phyloP scores from a whole-genome alignment of 192 early-diverging fungal genomes.

The Rhizoclosmatium sp. region DNA sequence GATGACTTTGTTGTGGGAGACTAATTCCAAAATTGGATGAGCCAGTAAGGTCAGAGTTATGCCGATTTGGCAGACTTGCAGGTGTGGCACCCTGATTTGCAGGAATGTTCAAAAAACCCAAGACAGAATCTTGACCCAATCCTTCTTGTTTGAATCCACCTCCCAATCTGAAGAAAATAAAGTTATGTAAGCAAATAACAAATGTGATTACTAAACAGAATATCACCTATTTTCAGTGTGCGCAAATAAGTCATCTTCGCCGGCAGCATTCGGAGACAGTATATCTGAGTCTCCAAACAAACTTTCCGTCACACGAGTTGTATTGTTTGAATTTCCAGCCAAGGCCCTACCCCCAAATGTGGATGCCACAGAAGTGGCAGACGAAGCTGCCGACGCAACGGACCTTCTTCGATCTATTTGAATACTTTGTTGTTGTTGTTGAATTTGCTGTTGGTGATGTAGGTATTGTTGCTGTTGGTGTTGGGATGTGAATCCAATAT shows the following conservation, averaged over 20 bases:
- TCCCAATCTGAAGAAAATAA: too few species aligned
- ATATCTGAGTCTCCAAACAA: conserved; percentile 34
- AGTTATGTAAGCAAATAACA: not conserved
- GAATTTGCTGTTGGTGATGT: not conserved
- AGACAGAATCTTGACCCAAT: not conserved
- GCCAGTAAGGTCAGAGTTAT: not conserved
- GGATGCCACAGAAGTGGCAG: not conserved
- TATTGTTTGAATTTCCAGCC: not conserved
- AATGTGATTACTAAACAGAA: not conserved
- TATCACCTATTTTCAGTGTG: not conserved
- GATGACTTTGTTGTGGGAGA: conserved; percentile 14
- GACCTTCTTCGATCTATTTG: conserved; percentile 1
- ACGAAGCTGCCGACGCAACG: not conserved
- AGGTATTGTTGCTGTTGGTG: not conserved
- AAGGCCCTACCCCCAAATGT: conserved; percentile 16
- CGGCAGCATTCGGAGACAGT: conserved; percentile 5
- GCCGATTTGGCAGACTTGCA: not conserved
- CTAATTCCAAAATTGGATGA: not conserved
- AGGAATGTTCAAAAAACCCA: conserved; percentile 18
- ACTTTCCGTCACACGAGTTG: conserved; percentile 1
- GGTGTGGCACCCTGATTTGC: not conserved
- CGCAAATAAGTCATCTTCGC: conserved; percentile 22
- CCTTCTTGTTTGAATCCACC: too few species aligned
- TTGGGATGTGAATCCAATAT: not conserved
- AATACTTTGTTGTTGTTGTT: not conserved